Evolutionary conservation across 352 stramenopile species (phyloP).

Genomic region (Phytophthora fragariae): DNA sequence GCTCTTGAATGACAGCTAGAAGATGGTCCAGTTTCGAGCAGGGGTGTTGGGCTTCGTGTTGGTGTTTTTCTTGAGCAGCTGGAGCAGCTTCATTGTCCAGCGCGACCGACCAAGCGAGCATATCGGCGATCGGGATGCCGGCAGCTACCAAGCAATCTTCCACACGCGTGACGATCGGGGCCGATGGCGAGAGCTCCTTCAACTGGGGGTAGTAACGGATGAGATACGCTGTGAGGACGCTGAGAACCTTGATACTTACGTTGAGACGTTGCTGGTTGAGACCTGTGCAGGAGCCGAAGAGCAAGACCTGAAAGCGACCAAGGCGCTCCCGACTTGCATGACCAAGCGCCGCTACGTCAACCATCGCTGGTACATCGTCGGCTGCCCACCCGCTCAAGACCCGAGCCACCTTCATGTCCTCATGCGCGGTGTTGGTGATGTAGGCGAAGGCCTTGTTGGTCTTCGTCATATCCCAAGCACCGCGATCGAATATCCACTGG

Average conservation of each 20-base stretch:
- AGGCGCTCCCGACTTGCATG: neutral
- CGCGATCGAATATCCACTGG: neutral
- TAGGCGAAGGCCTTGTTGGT: neutral
- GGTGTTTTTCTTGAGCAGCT: neutral
- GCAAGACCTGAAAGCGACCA: neutral
- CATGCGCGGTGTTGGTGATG: too few relatives aligned
- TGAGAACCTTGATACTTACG: neutral
- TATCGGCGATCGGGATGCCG: neutral
- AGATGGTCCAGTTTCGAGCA: neutral
- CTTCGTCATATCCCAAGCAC: neutral
- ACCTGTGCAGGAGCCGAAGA: neutral
- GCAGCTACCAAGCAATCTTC: neutral
- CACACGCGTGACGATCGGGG: neutral
- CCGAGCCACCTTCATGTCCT: neutral
- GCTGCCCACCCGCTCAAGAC: neutral
- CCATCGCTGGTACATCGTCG: neutral
- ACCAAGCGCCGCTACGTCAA: neutral
- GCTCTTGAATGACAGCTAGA: too few relatives aligned
- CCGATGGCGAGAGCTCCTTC: neutral
- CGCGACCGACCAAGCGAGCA: neutral
- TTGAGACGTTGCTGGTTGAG: neutral
- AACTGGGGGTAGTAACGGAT: neutral
- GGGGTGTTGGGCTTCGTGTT: neutral
- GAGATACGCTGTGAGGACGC: neutral
- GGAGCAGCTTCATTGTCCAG: neutral